Base-by-base conservation (phyloP, 352 stramenopile genomes). In the Globisporangium nunn region DNA sequence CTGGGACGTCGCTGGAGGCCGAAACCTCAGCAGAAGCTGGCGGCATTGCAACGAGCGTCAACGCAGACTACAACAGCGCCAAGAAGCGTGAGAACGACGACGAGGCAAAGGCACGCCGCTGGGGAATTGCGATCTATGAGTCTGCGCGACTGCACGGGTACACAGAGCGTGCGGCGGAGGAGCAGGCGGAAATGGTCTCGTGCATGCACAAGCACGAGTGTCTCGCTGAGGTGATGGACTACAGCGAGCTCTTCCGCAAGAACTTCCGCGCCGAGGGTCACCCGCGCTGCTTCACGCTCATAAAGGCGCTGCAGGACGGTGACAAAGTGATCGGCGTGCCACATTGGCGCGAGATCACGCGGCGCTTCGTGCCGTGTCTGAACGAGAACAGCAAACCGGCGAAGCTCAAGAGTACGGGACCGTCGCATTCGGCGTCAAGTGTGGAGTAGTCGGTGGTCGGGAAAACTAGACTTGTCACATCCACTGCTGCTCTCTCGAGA, bases 161-260 rank as follows among this genome's bases (percentile, higher is more conserved):
- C 56, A 67, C 65, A 11, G 62, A 70, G 10, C 40, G 54, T 0
- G 74, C 64, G 1, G 74, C 76, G 0, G 58, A 64, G 7, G 66
- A 79, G 7, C 71, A 85, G 50, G 78, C 85, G 67, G 73, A 86
- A 50, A 70, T 82, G 61, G 64, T 79, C 35, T 58, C 62, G 52
- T 88, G 78, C 39, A 61, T 74, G 29, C 70, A 83, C 59, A 70
- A 74, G 49, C 63, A 75, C 31, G 75, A 86, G 52, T 88, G 78
- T 45, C 46, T 80, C 0, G 71, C 70, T 3, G 68, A 66, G 6
- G 70, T 84, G 1, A n/a, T 51, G 2, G 78, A 88, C 53, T 85
- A 70, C 59, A 59, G 56, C 14, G 59, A 71, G 1, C 17, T 72
- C 12, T 87, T 78, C 50, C 67, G 66, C 29, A 31, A 53, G 7